Percentiles rank a stretch among this genome's conserved stretches.
Conservation (phyloP, 345 rosid genomes). For the Alliaria petiolata region DNA sequence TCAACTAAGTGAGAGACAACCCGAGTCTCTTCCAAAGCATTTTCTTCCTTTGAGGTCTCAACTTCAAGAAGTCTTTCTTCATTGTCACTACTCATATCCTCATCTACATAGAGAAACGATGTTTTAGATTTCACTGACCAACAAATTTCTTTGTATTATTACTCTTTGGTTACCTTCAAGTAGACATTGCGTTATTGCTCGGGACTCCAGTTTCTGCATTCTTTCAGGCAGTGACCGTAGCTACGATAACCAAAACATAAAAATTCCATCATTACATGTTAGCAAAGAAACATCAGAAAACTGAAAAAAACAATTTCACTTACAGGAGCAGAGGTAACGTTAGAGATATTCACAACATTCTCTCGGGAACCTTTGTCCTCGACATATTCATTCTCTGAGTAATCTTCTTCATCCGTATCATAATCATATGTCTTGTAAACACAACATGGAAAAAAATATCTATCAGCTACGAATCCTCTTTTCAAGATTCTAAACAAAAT, state of each 20-base stretch:
- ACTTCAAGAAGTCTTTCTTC: conserved; percentile 24
- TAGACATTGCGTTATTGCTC: conserved; percentile 27
- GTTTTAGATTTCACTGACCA: conserved; percentile 1
- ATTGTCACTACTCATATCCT: conserved; percentile 27
- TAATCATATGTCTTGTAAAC: conserved; percentile 15
- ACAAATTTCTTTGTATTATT: neutral
- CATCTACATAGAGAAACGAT: conserved; percentile 24
- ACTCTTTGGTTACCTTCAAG: conserved; percentile 16
- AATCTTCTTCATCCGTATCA: conserved; percentile 20
- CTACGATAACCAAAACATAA: neutral
- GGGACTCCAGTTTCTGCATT: conserved; percentile 15
- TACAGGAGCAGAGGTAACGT: conserved; percentile 1
- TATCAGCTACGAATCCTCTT: conserved; percentile 3
- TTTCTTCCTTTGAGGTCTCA: conserved; percentile 12
- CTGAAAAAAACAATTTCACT: neutral
- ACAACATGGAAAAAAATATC: neutral
- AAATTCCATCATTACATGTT: neutral
- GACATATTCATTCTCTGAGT: conserved; percentile 12
- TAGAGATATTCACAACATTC: conserved; percentile 7
- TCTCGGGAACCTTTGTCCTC: neutral
- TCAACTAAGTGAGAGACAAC: neutral
- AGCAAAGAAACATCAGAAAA: neutral
- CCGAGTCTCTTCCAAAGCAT: conserved; percentile 5
- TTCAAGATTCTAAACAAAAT: neutral
- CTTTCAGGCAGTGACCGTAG: conserved; percentile 25